Conservation (phyloP, 2,329 filamentous ascomycete genomes). For the Ilyonectria destructans region DNA sequence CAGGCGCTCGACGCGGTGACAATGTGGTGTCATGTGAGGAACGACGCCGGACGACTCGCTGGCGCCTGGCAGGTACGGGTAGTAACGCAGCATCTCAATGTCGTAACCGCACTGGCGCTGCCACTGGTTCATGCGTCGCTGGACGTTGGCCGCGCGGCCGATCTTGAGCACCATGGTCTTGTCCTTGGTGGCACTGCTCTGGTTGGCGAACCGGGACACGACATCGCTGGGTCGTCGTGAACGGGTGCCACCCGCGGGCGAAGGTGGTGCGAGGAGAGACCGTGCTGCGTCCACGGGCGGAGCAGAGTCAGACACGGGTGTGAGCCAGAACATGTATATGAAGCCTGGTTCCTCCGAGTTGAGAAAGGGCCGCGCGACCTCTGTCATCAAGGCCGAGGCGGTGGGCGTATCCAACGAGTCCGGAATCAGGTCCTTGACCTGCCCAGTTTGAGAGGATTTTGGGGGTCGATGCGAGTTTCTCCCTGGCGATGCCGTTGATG, state of each 20-base stretch:
- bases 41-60: conserved; percentile 48
- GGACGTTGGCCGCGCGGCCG: conserved; percentile 84
- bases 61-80: conserved; percentile 80
- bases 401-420: conserved; percentile 76
- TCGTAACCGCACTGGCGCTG: conserved; percentile 92
- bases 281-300: conserved; percentile 73
- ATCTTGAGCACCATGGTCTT: conserved; percentile 81
- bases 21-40: conserved; percentile 84
- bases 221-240: conserved; percentile 70
- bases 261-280: conserved; percentile 70
- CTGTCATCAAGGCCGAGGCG: conserved; percentile 79
- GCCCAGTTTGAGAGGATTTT: conserved; percentile 54
- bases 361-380: conserved; percentile 78
- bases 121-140: conserved; percentile 94
- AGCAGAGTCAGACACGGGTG: conserved; percentile 71
- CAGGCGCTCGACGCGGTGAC: conserved; percentile 89
- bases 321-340: conserved; percentile 99
- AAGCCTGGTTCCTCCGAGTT: conserved; percentile 88
- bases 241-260: conserved; percentile 54
- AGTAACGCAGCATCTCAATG: conserved; percentile 90
- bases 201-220: conserved; percentile 65
- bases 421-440: conserved; percentile 74
- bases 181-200: conserved; percentile 40
- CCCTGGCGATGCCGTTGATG: conserved; percentile 47
- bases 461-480: conserved; percentile 51